Evolutionary conservation across 257 asterid genomes (phyloP).

Genomic region (Leonotis leonurus): DNA sequence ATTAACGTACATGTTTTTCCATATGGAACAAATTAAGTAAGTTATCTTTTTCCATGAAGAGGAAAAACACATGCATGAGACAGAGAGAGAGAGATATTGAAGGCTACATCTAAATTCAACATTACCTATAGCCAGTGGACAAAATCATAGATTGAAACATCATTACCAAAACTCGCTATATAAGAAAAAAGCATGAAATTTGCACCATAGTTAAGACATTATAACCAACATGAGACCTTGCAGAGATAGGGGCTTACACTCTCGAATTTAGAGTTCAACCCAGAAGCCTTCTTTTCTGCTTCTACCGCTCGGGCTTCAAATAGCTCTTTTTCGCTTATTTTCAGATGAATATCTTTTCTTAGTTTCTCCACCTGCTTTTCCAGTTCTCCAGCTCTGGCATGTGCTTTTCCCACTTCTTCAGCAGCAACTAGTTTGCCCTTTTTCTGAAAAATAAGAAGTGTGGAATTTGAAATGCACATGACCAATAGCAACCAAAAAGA

Average conservation of each 20-base stretch:
- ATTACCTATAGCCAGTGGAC: no score
- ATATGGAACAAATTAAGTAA: no score
- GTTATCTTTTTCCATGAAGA: no score
- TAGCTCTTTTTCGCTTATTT: constrained; percentile 44
- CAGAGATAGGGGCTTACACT: constrained; percentile 38
- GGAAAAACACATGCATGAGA: no score
- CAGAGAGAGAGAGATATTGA: no score
- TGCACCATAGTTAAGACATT: not conserved
- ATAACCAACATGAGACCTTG: not conserved
- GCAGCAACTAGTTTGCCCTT: constrained; percentile 51
- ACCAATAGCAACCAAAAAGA: constrained; percentile 2
- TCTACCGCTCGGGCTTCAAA: constrained; percentile 49
- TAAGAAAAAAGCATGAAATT: not conserved
- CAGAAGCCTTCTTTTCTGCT: constrained; percentile 53
- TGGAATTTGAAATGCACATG: constrained; percentile 9
- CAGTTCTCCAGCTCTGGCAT: constrained; percentile 59
- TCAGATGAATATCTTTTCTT: constrained; percentile 37
- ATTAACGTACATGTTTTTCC: no score
- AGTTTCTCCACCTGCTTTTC: constrained; percentile 65
- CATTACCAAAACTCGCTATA: constrained; percentile 9
- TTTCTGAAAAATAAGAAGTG: constrained; percentile 31
- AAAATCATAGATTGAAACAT: not conserved
- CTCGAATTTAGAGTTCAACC: constrained; percentile 43
- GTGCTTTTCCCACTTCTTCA: constrained; percentile 65
- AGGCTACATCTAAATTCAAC: no score